Percentiles rank a stretch among this genome's conserved stretches.
phyloP scores from a whole-genome alignment of 805 yeast genomes.

The Yarrowia bubula region DNA sequence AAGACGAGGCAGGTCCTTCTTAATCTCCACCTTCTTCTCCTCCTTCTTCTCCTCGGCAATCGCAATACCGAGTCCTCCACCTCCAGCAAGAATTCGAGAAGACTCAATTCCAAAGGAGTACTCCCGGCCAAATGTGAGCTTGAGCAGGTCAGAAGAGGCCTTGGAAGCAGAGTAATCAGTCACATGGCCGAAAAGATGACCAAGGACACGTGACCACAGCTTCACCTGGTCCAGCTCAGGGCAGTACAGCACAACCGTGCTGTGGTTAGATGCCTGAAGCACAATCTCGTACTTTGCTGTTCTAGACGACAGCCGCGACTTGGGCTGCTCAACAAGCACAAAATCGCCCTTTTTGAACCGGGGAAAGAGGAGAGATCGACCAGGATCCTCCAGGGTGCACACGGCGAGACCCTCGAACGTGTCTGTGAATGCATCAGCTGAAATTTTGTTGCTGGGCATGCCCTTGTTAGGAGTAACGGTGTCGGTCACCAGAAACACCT shows the following conservation, averaged over 20 bases:
- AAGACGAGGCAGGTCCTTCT: neutral
- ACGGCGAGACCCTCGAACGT: constrained; percentile 3
- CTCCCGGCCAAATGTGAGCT: constrained; percentile 23
- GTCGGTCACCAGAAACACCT: constrained; percentile 25
- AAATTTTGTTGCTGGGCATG: constrained; percentile 8
- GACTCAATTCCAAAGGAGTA: constrained; percentile 13
- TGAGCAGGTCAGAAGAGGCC: neutral
- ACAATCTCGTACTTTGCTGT: constrained; percentile 17
- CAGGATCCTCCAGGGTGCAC: constrained; percentile 27
- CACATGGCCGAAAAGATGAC: constrained; percentile 19
- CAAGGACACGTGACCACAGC: constrained; percentile 15
- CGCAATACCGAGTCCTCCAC: constrained; percentile 14
- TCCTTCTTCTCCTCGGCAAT: neutral
- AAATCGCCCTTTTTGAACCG: constrained; percentile 16
- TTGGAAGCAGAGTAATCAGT: constrained; percentile 19
- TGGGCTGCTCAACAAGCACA: constrained; percentile 8
- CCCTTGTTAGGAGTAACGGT: constrained; percentile 5
- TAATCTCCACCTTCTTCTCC: neutral
- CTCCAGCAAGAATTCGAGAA: constrained; percentile 3
- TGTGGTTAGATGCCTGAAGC: constrained; percentile 18
- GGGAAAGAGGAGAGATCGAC: constrained; percentile 25
- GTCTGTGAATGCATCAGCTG: constrained; percentile 15
- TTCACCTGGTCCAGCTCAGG: constrained; percentile 22
- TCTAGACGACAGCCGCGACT: constrained; percentile 2
- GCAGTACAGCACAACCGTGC: constrained; percentile 13